Base-by-base conservation (phyloP, 1,284 basidiomycete species). In the Ganoderma multipileum region DNA sequence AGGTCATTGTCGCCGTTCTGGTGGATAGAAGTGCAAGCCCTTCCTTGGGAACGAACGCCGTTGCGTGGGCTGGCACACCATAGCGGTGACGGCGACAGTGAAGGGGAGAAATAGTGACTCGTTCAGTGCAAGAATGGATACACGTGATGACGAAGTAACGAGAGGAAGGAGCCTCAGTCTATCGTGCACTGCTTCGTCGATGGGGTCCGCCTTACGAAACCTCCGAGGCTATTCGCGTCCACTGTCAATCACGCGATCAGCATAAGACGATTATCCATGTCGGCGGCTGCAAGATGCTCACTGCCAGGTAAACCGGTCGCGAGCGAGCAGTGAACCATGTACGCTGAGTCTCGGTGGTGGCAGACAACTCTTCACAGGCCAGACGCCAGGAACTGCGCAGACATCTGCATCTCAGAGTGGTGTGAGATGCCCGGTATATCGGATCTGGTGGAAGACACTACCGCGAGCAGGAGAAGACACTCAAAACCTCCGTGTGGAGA, bases 401-500 rank as follows among this genome's bases (percentile, higher is more conserved):
- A 12, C 33, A 16, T 44, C 41, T 18, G 41, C 36, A n/a, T 61
- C 60, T 30, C n/a, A 26, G 28, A 30, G 55, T 18, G 55, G 68
- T 44, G 64, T 20, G 63, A 65, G 12, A n/a, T 47, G n/a, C 9
- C 69, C 69, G 57, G 38, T 36, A 63, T 3, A n/a, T 64, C 52
- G 69, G 69, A 42, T 28, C 36, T 33, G 30, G 61, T 62, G 26
- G 23, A 23, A 62, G 62, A 63, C 42, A 16, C 9, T 39, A 52
- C 52, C 36, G 38, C n/a, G 39, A 42, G n/a, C 55, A 39, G 12
- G 23, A 39, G 28, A 61, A 60, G 23, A 68, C 47, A 63, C 65
- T 60, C 42, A 47, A 60, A 63, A 47, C 63, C 65, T 71, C 64
- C 64, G 26, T 38, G 50, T 47, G 61, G 66, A 66, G 66, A 68